A percentile compares a stretch with the other conserved stretches of the same genome.
Conservation (phyloP, 805 yeast species). For the Saccharomyces kudriavzevii region DNA sequence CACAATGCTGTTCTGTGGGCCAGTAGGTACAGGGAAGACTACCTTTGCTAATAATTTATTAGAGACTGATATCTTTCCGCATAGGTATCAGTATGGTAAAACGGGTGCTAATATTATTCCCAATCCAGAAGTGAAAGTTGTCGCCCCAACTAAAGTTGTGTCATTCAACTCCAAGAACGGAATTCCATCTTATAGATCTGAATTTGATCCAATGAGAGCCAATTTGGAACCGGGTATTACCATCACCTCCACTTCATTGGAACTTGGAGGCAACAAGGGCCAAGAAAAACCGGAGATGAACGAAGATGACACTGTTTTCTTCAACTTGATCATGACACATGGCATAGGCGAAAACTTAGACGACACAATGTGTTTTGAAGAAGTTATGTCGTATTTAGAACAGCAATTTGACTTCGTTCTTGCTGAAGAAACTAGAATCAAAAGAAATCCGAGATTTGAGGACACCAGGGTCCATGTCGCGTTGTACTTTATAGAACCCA, state of each 20-base stretch:
- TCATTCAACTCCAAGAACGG: conserved; percentile 56
- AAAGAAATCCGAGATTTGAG: conserved; percentile 74
- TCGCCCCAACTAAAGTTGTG: conserved; percentile 32
- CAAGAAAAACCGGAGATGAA: not conserved
- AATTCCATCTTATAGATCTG: conserved; percentile 49
- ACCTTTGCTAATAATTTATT: conserved; percentile 63
- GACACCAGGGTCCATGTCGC: conserved; percentile 72
- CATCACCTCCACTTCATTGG: conserved; percentile 40
- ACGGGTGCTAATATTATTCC: conserved; percentile 11
- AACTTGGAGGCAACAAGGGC: conserved; percentile 17
- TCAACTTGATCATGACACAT: conserved; percentile 61
- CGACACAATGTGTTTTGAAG: conserved; percentile 58
- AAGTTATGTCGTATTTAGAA: conserved; percentile 57
- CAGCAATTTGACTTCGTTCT: conserved; percentile 73
- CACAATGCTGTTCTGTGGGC: conserved; percentile 66
- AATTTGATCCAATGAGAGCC: conserved; percentile 54
- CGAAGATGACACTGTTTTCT: conserved; percentile 38
- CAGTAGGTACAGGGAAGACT: conserved; percentile 70
- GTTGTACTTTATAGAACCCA: conserved; percentile 63
- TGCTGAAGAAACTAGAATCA: conserved; percentile 79
- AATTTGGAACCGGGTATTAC: conserved; percentile 68
- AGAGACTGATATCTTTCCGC: conserved; percentile 54
- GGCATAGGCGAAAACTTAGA: conserved; percentile 77
- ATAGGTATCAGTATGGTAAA: conserved; percentile 41
- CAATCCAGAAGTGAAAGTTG: conserved; percentile 19